Evolutionary conservation across 2,329 filamentous ascomycete genomes (phyloP).

Genomic region (Epichloe baconii): DNA sequence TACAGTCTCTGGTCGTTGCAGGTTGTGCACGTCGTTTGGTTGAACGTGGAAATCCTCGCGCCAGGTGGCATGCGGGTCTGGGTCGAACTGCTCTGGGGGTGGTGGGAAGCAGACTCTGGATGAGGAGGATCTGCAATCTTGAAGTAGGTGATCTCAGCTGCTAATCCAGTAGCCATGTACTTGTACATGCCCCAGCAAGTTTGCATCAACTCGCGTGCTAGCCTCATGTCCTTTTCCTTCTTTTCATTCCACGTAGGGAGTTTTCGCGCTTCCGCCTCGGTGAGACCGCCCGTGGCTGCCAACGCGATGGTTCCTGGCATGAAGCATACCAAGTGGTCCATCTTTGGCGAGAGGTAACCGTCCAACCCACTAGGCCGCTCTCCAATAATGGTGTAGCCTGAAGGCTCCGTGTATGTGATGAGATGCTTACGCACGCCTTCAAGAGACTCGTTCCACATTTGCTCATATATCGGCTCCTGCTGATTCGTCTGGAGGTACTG

Average conservation of each 20-base stretch:
- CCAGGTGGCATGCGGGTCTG: conserved; percentile 48
- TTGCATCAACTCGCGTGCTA: conserved; percentile 84
- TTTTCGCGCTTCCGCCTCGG: conserved; percentile 63
- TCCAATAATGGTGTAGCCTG: conserved; percentile 76
- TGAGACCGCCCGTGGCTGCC: conserved; percentile 66
- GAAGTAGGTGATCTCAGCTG: conserved; percentile 90
- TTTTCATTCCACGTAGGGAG: conserved; percentile 58
- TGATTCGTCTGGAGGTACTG: conserved; percentile 90
- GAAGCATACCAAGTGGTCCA: conserved; percentile 98
- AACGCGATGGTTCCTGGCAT: conserved; percentile 92
- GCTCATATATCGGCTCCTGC: conserved; percentile 71
- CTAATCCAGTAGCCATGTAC: conserved; percentile 78
- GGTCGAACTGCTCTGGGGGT: conserved; percentile 36
- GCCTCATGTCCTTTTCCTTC: conserved; percentile 74
- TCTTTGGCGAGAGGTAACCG: conserved; percentile 63
- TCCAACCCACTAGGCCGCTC: conserved; percentile 68
- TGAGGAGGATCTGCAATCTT: conserved; percentile 57
- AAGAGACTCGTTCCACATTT: conserved; percentile 86
- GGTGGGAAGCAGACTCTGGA: conserved; percentile 35
- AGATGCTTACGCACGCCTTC: conserved; percentile 81
- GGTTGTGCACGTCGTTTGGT: conserved; percentile 73
- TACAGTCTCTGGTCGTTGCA: conserved; percentile 93
- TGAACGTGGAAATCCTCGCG: conserved; percentile 70
- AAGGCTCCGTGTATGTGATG: conserved; percentile 71
- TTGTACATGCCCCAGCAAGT: conserved; percentile 99